phyloP scores from a whole-genome alignment of 169 alveolate species.

The Eimeria sp. region DNA sequence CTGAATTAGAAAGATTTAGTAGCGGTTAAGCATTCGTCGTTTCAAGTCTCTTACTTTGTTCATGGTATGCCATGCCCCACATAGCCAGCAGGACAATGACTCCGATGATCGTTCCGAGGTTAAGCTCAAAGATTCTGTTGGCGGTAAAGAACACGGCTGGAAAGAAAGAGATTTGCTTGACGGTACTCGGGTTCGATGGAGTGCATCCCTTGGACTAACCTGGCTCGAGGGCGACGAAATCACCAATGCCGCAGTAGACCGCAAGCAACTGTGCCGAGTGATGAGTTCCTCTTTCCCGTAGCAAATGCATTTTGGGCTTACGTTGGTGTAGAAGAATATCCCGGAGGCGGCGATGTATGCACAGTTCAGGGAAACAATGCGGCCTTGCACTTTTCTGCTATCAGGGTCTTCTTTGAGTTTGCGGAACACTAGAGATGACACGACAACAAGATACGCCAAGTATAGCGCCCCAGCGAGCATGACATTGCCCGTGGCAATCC shows the following conservation, averaged over 20 bases:
- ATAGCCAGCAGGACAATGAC: conserved; percentile 20
- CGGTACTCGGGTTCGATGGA: neutral
- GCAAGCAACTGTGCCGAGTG: conserved; percentile 27
- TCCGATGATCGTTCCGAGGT: conserved; percentile 36
- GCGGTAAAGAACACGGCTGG: conserved; percentile 64
- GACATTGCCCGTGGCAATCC: conserved; percentile 42
- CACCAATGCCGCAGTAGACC: conserved; percentile 48
- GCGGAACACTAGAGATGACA: conserved; percentile 18
- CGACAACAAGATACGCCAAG: conserved; percentile 31
- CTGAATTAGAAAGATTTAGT: neutral
- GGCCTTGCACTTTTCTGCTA: conserved; percentile 57
- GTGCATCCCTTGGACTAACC: neutral
- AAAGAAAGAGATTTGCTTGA: neutral
- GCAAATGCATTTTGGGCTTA: neutral
- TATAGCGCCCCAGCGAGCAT: conserved; percentile 38
- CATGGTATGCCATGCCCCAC: conserved; percentile 65
- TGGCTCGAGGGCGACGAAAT: conserved; percentile 74
- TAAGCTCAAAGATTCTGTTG: conserved; percentile 51
- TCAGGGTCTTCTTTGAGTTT: conserved; percentile 40
- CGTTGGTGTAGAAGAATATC: conserved; percentile 40
- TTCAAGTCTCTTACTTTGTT: conserved; percentile 13
- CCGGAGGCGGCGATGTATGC: conserved; percentile 73
- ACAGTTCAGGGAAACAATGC: conserved; percentile 49
- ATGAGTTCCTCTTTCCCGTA: neutral
- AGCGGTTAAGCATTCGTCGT: neutral